Percentiles rank a stretch among this genome's conserved stretches.
These are phyloP conservation scores for Penicillium sp. DNA, from an alignment of 2,329 filamentous ascomycete genomes.

Conservation along the genomic window DNA sequence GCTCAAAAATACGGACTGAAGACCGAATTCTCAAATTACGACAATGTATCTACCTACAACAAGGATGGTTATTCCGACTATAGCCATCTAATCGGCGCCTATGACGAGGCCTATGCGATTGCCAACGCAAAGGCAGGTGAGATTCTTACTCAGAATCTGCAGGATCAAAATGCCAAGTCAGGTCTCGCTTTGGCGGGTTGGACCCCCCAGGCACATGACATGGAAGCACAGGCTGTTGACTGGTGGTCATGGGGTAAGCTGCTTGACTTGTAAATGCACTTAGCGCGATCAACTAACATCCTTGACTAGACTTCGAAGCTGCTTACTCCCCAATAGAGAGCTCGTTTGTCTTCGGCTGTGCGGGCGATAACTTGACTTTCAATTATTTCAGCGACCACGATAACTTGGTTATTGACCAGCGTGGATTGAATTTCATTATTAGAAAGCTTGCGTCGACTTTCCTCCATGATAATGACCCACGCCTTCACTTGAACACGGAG, in stretches of 20 bases:
- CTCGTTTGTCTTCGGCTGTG: conserved; percentile 55
- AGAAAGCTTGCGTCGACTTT: conserved; percentile 58
- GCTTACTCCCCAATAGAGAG: conserved; percentile 57
- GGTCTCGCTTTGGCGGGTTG: conserved; percentile 61
- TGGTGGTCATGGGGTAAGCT: conserved; percentile 53
- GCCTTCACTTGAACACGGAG: conserved; percentile 58
- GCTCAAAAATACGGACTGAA: conserved; percentile 58
- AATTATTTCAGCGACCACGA: conserved; percentile 61
- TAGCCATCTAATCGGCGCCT: conserved; percentile 50
- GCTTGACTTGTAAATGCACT: background rate
- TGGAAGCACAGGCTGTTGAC: conserved; percentile 58
- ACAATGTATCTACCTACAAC: conserved; percentile 59
- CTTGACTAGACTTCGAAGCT: conserved; percentile 55
- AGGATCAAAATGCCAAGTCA: conserved; percentile 60
- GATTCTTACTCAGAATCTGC: conserved; percentile 58
- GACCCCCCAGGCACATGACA: conserved; percentile 55
- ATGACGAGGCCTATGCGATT: conserved; percentile 46
- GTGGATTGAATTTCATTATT: conserved; percentile 60
- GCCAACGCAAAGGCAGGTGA: conserved; percentile 55
- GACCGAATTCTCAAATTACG: conserved; percentile 59
- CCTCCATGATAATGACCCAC: conserved; percentile 53
- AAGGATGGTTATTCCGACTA: conserved; percentile 56
- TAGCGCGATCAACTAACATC: background rate
- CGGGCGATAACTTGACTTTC: conserved; percentile 60
- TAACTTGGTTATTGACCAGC: conserved; percentile 59